Conservation (phyloP, 441 rosid species). For the Gossypium schwendimanii region DNA sequence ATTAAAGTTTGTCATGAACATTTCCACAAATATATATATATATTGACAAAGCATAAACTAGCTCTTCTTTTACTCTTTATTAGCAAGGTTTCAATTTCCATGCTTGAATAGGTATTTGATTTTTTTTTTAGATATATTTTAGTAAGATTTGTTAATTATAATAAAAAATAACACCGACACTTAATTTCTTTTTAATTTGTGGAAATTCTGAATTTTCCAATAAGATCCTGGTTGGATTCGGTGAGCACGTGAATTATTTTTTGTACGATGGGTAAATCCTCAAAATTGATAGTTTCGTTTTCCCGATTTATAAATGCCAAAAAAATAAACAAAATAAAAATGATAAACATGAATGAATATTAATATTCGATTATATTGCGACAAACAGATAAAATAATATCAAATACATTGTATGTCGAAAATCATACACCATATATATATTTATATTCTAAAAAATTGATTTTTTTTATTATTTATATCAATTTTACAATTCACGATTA, state of each 20-base stretch:
- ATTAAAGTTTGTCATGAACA: background rate
- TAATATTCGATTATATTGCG: background rate
- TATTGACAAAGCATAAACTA: background rate
- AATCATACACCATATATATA: no score
- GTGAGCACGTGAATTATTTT: background rate
- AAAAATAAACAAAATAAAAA: background rate
- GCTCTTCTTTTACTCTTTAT: background rate
- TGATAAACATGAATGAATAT: background rate
- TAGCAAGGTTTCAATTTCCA: background rate
- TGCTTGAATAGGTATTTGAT: background rate
- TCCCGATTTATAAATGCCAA: background rate
- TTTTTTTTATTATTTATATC: no score
- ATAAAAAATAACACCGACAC: background rate
- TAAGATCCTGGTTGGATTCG: background rate
- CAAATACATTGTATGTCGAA: background rate
- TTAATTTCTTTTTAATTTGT: background rate
- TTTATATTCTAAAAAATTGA: no score
- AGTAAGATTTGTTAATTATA: background rate
- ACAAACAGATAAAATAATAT: background rate
- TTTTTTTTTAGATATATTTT: no score
- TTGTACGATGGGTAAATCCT: background rate
- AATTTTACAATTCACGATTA: no score
- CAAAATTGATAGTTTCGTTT: background rate
- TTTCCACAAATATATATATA: constrained; percentile 9
- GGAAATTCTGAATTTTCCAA: background rate